Conservation (phyloP, 2,329 filamentous ascomycete species). For the Blastomyces silverae region DNA sequence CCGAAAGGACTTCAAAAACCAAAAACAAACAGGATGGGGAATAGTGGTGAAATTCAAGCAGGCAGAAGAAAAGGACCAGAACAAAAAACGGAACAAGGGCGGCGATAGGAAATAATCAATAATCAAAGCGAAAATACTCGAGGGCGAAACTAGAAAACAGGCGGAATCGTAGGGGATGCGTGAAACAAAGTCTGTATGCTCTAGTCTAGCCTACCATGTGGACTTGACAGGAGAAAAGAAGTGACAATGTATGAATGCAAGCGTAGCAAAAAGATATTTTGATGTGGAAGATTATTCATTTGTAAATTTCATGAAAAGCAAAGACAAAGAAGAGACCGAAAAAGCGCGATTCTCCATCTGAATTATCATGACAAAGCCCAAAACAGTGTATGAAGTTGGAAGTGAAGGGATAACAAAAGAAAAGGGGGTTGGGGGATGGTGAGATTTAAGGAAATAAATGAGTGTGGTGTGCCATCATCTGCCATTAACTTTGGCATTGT, state of each 20-base stretch:
- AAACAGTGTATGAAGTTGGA: background rate
- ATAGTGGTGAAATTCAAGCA: slow-evolving; percentile 13
- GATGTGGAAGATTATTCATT: background rate
- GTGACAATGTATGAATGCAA: background rate
- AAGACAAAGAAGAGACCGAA: background rate
- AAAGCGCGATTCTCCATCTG: background rate
- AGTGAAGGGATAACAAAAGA: slow-evolving; percentile 19
- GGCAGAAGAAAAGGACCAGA: background rate
- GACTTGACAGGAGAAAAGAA: too few species aligned
- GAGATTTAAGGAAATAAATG: slow-evolving; percentile 21
- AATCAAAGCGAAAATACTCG: too few species aligned
- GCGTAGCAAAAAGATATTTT: background rate
- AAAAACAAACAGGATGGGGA: slow-evolving; percentile 4
- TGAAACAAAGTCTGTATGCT: too few species aligned
- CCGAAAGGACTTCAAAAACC: background rate
- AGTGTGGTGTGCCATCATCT: slow-evolving; percentile 24
- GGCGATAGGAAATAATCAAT: too few species aligned
- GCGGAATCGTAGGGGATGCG: too few species aligned
- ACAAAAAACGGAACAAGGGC: slow-evolving; percentile 1
- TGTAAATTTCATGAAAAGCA: background rate
- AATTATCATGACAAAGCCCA: slow-evolving; percentile 10
- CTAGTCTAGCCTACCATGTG: too few species aligned
- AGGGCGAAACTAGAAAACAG: too few species aligned
- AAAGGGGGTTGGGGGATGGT: slow-evolving; percentile 15
- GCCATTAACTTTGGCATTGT: background rate